Evolutionary conservation across 2,329 filamentous ascomycete species (phyloP), one percentile per base, ranked within the genome.

Genomic region (Aspergillus floridensis): DNA sequence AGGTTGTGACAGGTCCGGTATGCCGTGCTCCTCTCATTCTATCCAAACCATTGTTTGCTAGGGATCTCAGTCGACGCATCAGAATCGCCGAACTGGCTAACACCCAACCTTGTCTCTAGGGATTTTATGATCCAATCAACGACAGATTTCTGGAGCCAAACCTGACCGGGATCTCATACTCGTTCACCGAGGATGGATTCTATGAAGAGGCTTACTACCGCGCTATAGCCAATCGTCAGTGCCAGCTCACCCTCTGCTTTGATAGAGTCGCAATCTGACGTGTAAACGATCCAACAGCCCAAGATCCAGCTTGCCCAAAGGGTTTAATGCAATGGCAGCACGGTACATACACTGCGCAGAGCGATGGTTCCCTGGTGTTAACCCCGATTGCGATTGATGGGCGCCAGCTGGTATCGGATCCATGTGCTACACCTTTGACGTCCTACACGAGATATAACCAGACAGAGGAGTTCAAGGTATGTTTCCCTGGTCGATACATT

Each of bases 271-370:
- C 47, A 55, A 63, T 60, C 63, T 68, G 53, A 59, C 61, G 49
- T 48, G 56, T 51, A 14, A 47, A 11, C 21, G 21, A 46, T 26
- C 46, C 19, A 56, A 62, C 66, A 88, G 86, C 87, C 48, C 74
- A 76, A 50, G 77, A 81, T 14, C 88, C 88, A 29, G 74, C 78
- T 60, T 91, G 88, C 67, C 84, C 87, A 1, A 79, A 81, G 56
- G 86, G 83, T 8, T 82, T 90, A 51, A 85, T 91, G 79, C 87
- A 90, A 75, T 91, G 85, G 81, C 88, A 91, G 70, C 88, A 91
- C 70, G 88, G 88, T 47, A 84, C 74, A 57, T 89, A 85, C 70
- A 76, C 77, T 5, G 77, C 86, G 64, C 77, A 80, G 48, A 66
- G 76, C 21, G 83, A 89, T 67, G 85, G 86, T 47, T 86, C 83